Conservation (phyloP, 768 basidiomycete species). For the Paxillus involutus region DNA sequence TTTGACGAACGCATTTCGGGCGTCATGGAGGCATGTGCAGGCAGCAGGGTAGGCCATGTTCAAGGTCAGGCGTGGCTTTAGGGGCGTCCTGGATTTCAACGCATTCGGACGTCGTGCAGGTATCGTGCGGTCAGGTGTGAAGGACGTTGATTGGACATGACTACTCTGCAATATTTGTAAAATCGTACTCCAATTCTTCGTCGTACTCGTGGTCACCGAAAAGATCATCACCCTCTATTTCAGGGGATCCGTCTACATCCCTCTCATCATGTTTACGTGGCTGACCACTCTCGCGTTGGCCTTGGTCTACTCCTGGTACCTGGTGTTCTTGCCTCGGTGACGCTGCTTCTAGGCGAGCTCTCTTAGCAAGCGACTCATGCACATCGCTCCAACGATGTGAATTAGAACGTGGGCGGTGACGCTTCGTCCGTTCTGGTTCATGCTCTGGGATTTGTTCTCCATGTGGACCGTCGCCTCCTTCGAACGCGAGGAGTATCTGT, state of each 20-base stretch:
- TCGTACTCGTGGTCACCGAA: slow-evolving; percentile 21
- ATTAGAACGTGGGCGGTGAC: slow-evolving; percentile 9
- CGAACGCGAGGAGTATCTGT: not conserved
- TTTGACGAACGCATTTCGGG: too few species aligned
- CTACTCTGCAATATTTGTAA: slow-evolving; percentile 9
- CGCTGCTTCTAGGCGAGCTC: slow-evolving; percentile 5
- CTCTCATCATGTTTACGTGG: not conserved
- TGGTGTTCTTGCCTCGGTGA: not conserved
- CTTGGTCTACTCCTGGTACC: not conserved
- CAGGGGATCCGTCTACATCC: not conserved
- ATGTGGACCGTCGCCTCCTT: not conserved
- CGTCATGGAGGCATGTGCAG: too few species aligned
- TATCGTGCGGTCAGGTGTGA: too few species aligned
- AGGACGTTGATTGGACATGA: too few species aligned
- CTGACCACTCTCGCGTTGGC: not conserved
- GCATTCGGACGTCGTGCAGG: too few species aligned
- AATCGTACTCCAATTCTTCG: not conserved
- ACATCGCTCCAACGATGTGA: not conserved
- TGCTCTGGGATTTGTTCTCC: not conserved
- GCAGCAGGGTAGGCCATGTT: too few species aligned
- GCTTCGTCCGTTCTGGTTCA: slow-evolving; percentile 13
- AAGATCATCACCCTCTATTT: slow-evolving; percentile 16
- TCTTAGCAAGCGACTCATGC: slow-evolving; percentile 11
- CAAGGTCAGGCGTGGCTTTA: too few species aligned
- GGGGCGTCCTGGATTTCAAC: too few species aligned